Conservation (phyloP, 2,329 filamentous ascomycete genomes). For the Penicillium polonicum region DNA sequence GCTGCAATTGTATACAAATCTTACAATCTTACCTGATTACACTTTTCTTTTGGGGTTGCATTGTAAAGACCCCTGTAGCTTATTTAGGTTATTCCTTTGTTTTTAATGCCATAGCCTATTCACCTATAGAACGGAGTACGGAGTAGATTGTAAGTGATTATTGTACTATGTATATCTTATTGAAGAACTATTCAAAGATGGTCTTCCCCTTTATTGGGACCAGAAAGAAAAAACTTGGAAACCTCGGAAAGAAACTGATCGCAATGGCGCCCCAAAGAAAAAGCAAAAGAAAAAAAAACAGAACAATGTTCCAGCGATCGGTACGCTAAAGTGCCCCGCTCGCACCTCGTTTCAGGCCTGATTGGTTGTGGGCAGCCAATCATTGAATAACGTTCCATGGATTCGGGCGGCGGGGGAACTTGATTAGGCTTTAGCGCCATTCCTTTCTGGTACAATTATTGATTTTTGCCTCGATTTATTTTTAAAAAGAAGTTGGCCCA, state of each 20-base stretch:
- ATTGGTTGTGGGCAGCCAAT: conserved; percentile 6
- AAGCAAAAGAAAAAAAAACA: not conserved
- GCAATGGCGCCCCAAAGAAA: not conserved
- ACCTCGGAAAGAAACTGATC: not conserved
- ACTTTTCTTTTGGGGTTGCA: not conserved
- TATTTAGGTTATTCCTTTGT: not conserved
- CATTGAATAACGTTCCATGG: conserved; percentile 3
- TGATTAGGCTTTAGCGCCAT: conserved; percentile 4
- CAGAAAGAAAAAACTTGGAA: not conserved
- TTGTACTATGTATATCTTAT: not conserved
- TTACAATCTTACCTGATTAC: conserved; percentile 3
- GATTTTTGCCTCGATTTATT: not conserved
- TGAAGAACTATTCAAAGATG: not conserved
- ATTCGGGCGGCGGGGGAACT: not conserved
- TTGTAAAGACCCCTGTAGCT: conserved; percentile 3
- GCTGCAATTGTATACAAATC: conserved; percentile 1
- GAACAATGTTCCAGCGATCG: conserved; percentile 11
- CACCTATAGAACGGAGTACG: not conserved
- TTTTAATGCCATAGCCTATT: not conserved
- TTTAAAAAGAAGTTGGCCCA: not conserved
- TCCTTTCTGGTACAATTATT: conserved; percentile 1
- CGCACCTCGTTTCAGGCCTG: conserved; percentile 3
- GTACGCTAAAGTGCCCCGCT: conserved; percentile 7
- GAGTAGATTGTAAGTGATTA: too few species aligned
- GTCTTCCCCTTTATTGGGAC: not conserved